phyloP scores from a whole-genome alignment of 1,139 yeast species.

The Hanseniaspora sp. region DNA sequence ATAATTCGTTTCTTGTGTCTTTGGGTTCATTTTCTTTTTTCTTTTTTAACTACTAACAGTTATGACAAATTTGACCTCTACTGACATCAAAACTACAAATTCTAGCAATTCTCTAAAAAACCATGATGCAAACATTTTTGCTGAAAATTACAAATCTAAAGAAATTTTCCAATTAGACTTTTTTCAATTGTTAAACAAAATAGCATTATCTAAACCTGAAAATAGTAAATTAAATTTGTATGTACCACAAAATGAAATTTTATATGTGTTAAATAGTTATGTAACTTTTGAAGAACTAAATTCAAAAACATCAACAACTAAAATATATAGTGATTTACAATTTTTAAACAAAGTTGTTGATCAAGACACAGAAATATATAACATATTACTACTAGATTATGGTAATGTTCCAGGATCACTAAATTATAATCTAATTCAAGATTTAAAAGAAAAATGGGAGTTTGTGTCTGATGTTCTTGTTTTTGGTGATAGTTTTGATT shows the following conservation, averaged over 20 bases:
- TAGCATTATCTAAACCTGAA: neutral
- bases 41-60: too few species aligned
- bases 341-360: neutral
- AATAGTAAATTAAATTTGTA: neutral
- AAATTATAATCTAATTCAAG: neutral
- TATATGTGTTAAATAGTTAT: conserved; percentile 3
- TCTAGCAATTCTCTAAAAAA: neutral
- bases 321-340: neutral
- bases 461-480: conserved; percentile 20
- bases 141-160: neutral
- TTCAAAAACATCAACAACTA: neutral
- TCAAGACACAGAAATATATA: neutral
- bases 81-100: neutral
- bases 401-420: neutral
- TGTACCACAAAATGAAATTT: conserved; percentile 5
- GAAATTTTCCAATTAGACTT: neutral
- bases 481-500: conserved; percentile 24
- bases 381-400: neutral
- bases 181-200: neutral
- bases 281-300: conserved; percentile 3
- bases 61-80: neutral
- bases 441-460: neutral
- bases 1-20: too few species aligned
- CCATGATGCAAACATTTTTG: neutral
- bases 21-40: too few species aligned